A percentile compares a stretch with the other conserved stretches of the same genome.
phyloP scores from a whole-genome alignment of 2,329 filamentous ascomycete species.

The Furcasterigmium sp. region DNA sequence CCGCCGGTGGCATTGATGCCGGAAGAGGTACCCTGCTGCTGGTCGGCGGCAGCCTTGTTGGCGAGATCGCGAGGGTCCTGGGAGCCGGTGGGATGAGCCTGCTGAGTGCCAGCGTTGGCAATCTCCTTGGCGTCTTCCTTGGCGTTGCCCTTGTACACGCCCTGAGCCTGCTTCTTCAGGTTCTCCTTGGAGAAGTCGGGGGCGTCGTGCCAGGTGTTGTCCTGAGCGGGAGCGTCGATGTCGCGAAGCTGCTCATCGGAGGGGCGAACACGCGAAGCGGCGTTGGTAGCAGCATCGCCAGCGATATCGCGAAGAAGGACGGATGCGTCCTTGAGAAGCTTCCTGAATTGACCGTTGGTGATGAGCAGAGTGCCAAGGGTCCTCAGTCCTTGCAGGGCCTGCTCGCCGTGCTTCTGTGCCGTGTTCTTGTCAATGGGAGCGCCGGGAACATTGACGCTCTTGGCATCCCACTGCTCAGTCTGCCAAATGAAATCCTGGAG shows the following conservation, averaged over 20 bases:
- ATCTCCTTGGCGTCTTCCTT: constrained; percentile 57
- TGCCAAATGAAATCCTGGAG: constrained; percentile 98
- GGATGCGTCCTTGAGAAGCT: constrained; percentile 76
- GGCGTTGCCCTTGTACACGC: constrained; percentile 49
- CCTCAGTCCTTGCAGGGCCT: constrained; percentile 78
- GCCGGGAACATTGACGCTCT: constrained; percentile 54
- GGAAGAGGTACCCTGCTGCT: constrained; percentile 34
- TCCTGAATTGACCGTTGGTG: constrained; percentile 94
- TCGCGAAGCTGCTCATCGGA: constrained; percentile 69
- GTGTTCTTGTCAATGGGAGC: constrained; percentile 69
- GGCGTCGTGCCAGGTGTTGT: constrained; percentile 90
- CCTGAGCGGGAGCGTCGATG: constrained; percentile 78
- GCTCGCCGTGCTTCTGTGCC: constrained; percentile 76
- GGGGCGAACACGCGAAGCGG: constrained; percentile 70
- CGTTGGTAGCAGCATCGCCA: constrained; percentile 79
- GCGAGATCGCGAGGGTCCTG: constrained; percentile 51
- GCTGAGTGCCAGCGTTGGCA: constrained; percentile 49
- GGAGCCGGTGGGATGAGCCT: constrained; percentile 50
- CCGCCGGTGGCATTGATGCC: constrained; percentile 46
- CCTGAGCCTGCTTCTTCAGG: constrained; percentile 63
- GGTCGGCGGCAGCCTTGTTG: constrained; percentile 35
- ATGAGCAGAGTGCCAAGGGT: constrained; percentile 85
- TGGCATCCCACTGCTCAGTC: constrained; percentile 68
- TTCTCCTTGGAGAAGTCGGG: constrained; percentile 69
- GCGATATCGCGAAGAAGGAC: constrained; percentile 85